Evolutionary conservation across 192 early-diverging fungal genomes (phyloP).

Genomic region (Haplosporangium gracile): DNA sequence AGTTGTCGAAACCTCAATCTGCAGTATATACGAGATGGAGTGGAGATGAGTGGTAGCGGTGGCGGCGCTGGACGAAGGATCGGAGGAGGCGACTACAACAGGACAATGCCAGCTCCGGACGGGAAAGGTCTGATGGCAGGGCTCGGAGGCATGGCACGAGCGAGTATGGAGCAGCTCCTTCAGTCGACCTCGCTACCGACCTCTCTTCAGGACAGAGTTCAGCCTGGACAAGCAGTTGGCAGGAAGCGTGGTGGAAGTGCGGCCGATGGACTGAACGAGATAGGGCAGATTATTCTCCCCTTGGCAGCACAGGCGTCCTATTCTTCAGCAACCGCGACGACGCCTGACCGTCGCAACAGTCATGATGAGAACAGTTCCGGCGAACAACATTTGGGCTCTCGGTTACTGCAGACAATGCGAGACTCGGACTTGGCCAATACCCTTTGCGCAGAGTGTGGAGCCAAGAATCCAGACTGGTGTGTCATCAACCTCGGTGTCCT

Average conservation of each 20-base stretch:
- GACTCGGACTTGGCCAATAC: slow-evolving; percentile 58
- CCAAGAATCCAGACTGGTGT: slow-evolving; percentile 75
- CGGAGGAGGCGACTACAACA: slow-evolving; percentile 6
- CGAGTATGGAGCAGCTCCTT: slow-evolving; percentile 39
- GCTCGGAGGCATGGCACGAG: slow-evolving; percentile 21
- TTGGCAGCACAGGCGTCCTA: background rate
- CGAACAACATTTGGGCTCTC: slow-evolving; percentile 16
- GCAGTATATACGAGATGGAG: slow-evolving; percentile 7
- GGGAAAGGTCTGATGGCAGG: slow-evolving; percentile 27
- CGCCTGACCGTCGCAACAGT: background rate
- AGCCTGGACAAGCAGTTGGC: slow-evolving; percentile 45
- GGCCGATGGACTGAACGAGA: slow-evolving; percentile 36
- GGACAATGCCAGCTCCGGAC: background rate
- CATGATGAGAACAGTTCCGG: background rate
- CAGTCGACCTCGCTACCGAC: slow-evolving; percentile 31
- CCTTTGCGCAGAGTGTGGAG: slow-evolving; percentile 77
- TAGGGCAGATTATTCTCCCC: slow-evolving; percentile 41
- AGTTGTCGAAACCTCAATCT: slow-evolving; percentile 52
- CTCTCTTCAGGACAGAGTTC: slow-evolving; percentile 47
- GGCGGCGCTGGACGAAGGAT: slow-evolving; percentile 8
- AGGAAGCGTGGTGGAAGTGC: slow-evolving; percentile 46
- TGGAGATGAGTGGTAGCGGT: background rate
- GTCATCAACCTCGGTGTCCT: slow-evolving; percentile 78
- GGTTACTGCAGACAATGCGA: slow-evolving; percentile 39
- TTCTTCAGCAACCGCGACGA: background rate